Evolutionary conservation across 257 asterid species (phyloP), one percentile per base, ranked within the genome.

Genomic region (Fraxinus pennsylvanica): DNA sequence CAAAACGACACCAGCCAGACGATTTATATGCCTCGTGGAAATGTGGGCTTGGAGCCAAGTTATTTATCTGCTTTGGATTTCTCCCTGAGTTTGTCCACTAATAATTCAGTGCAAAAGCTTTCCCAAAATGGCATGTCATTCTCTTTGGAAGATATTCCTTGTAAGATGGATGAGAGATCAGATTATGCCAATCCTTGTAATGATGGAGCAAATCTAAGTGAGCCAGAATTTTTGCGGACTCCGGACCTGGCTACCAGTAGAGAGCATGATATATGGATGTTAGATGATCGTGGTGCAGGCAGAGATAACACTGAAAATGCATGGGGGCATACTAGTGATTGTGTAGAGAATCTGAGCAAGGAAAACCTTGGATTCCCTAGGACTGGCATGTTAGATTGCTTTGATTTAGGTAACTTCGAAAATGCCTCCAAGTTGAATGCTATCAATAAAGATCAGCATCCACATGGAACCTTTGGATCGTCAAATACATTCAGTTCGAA

Each of bases 41-140:
- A 43, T 77, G 45, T 63, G 68, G 76, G 25, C 35, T 47, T 79
- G 72, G 86, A 87, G 74, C 88, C 85, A 70, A 85, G 83, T 82
- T 93, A 87, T 81, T 83, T 93, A 71, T 90, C 94, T 79, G 93
- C 93, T 81, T 85, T 95, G 80, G 90, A 84, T 80, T 79, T 91
- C 81, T 87, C 90, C 72, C 81, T 69, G 80, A 87, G 84, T 83
- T 72, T 82, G 61, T 79, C 85, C 79, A 74, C 84, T 68, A 79
- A 88, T 82, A 82, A 72, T 83, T 72, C 67, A 71, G 73, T 71
- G 72, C 86, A 77, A 83, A 85, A 85, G 76, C 82, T 65, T 77
- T 50, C 80, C 39, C 75, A 50, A 74, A 74, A 65, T 85, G 91
- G 70, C 73, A 70, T 61, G 83, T 73, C 89, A 79, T 83, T 72